Evolutionary conservation across 2,329 filamentous ascomycete genomes (phyloP), one percentile per base, ranked within the genome.

Genomic region (Tolypocladium guangdongense): DNA sequence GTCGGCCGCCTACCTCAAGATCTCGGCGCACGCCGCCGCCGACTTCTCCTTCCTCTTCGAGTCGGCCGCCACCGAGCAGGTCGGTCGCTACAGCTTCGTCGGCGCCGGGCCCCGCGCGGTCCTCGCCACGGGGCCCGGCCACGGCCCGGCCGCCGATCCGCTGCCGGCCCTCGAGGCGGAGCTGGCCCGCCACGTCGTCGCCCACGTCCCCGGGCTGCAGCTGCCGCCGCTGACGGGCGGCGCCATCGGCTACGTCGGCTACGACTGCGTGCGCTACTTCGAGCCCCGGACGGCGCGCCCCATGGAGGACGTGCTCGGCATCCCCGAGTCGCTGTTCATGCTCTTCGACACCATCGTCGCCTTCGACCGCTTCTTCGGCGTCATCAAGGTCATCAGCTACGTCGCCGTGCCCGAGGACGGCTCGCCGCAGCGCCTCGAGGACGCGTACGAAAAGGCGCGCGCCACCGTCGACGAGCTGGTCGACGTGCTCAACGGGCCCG

Each of bases 231-330:
- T 99, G 72, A 89, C 88, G 0, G 93, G 91, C 41, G 93, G 93
- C 50, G 93, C 91, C 14, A 90, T 99, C 63, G 93, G 93, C 55
- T 99, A 97, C 68, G 90, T 97, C 7, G 91, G 91, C 52, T 99
- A 99, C 66, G 93, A 99, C 68, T 99, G 93, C 69, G 89, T 99
- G 63, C 85, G 86, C 65, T 97, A 97, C 72, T 99, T 99, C 62
- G 93, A 99, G 76, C 93, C 93, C 57, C 95, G 91, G 78, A 97
- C 93, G n/a, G 85, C 84, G 30, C 82, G 90, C 50, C 83, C 89
- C 3, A 83, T 96, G 76, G 86, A 93, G 70, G 93, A 99, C 70
- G 80, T 95, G 33, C 78, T 97, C 24, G 75, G 86, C 56, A 88
- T 97, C 43, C 93, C 93, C 0, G 93, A 99, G 76, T 91, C 89